phyloP scores from a whole-genome alignment of 805 yeast genomes.

The Cyberlindnera misumaiensis region DNA sequence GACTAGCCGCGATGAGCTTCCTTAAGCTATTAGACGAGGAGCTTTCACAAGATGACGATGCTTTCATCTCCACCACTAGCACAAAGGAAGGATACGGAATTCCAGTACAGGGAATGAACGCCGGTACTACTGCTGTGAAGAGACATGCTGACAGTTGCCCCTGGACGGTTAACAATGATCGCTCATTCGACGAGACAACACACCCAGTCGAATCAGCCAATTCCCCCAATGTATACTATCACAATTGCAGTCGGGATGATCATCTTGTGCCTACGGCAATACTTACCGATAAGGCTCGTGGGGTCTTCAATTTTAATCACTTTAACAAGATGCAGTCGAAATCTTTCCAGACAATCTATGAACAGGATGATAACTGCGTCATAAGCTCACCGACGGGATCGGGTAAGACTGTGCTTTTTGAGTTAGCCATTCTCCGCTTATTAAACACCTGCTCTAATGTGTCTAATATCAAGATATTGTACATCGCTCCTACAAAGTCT shows the following conservation, averaged over 20 bases:
- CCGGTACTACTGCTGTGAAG: too few species aligned
- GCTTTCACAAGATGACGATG: conserved; percentile 1
- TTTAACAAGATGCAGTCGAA: conserved; percentile 48
- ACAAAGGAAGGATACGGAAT: background rate
- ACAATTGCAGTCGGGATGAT: background rate
- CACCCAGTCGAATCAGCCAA: background rate
- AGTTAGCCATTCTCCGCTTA: conserved; percentile 39
- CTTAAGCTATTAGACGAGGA: background rate
- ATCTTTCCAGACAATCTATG: conserved; percentile 33
- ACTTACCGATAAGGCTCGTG: conserved; percentile 33
- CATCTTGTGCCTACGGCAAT: conserved; percentile 11
- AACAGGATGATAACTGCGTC: conserved; percentile 34
- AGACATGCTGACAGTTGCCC: too few species aligned
- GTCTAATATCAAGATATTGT: conserved; percentile 31
- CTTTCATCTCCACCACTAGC: background rate
- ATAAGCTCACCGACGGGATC: conserved; percentile 55
- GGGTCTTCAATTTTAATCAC: conserved; percentile 27
- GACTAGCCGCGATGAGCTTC: conserved; percentile 5
- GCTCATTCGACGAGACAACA: too few species aligned
- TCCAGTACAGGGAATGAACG: too few species aligned
- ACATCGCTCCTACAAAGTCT: conserved; percentile 57
- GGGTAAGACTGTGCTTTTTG: conserved; percentile 51
- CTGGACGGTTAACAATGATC: too few species aligned
- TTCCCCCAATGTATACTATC: conserved; percentile 11
- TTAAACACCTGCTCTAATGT: conserved; percentile 23